These are phyloP conservation scores for Solanum dulcamara DNA, from an alignment of 257 asterid species.

Conservation along the genomic window DNA sequence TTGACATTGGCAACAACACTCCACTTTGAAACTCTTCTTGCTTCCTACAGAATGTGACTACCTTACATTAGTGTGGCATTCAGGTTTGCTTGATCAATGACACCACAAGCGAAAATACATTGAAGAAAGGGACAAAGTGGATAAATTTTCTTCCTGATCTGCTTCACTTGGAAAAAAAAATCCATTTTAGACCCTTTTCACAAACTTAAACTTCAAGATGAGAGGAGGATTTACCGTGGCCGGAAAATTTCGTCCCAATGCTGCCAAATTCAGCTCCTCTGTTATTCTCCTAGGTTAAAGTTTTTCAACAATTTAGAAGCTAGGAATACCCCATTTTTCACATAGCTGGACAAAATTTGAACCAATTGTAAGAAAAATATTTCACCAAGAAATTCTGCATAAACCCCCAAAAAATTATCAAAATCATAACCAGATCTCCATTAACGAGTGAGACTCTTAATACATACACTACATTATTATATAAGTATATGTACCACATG, in stretches of 20 bases:
- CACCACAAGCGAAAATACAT: not conserved
- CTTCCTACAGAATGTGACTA: constrained; percentile 27
- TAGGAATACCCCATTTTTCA: not conserved
- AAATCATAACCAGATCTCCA: constrained; percentile 7
- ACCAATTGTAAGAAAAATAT: not conserved
- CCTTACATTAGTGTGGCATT: not conserved
- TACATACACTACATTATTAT: not conserved
- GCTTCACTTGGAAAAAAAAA: not conserved
- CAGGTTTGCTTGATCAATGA: constrained; percentile 1
- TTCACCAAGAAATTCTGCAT: not conserved
- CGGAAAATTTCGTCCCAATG: not conserved
- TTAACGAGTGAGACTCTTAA: not conserved
- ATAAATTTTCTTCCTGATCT: not conserved
- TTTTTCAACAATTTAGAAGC: not conserved
- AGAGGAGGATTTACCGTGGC: not conserved
- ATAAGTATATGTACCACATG: constrained; percentile 4
- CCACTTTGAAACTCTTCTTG: constrained; percentile 20
- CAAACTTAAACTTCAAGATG: not conserved
- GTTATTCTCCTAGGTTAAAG: not conserved
- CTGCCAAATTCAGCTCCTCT: not conserved
- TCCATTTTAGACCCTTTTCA: not conserved
- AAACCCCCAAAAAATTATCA: not conserved
- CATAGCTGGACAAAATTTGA: not conserved
- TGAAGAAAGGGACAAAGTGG: not conserved
- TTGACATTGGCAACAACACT: constrained; percentile 51